These are phyloP conservation scores for Peronospora destructor DNA, from an alignment of 352 stramenopile genomes.

Conservation along the genomic window DNA sequence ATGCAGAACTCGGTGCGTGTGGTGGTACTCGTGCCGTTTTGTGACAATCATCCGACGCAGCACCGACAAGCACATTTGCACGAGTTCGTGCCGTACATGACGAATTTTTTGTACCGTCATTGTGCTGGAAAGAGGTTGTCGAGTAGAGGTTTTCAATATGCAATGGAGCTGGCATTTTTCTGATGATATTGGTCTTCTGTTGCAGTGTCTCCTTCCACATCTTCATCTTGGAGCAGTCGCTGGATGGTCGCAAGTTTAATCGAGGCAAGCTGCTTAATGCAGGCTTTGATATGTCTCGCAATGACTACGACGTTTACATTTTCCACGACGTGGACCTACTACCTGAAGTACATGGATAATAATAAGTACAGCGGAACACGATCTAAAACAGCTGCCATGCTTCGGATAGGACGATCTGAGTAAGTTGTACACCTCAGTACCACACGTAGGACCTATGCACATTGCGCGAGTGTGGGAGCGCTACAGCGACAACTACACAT, in stretches of 20 bases:
- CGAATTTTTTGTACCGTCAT: constrained; percentile 59
- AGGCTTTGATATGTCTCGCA: constrained; percentile 86
- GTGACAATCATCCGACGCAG: constrained; percentile 87
- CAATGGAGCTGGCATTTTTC: constrained; percentile 1
- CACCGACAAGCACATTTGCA: constrained; percentile 81
- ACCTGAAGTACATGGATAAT: constrained; percentile 36
- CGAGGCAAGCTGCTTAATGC: constrained; percentile 95
- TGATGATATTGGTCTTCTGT: background rate
- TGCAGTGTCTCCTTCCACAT: constrained; percentile 74
- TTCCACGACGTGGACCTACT: constrained; percentile 96
- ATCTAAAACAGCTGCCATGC: constrained; percentile 1
- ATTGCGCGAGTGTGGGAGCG: constrained; percentile 92
- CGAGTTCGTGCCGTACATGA: constrained; percentile 90
- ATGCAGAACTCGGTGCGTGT: constrained; percentile 33
- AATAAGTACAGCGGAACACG: background rate
- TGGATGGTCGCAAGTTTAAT: constrained; percentile 94
- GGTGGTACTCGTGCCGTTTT: constrained; percentile 90
- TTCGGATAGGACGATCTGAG: constrained; percentile 56
- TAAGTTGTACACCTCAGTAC: constrained; percentile 64
- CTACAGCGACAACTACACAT: constrained; percentile 94
- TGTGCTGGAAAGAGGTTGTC: constrained; percentile 17
- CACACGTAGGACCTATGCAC: constrained; percentile 77
- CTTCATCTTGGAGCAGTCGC: constrained; percentile 92
- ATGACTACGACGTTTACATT: constrained; percentile 85
- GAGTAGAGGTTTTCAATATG: background rate